phyloP scores from a whole-genome alignment of 148 eudicot species.

The Nepenthes mirabilis region DNA sequence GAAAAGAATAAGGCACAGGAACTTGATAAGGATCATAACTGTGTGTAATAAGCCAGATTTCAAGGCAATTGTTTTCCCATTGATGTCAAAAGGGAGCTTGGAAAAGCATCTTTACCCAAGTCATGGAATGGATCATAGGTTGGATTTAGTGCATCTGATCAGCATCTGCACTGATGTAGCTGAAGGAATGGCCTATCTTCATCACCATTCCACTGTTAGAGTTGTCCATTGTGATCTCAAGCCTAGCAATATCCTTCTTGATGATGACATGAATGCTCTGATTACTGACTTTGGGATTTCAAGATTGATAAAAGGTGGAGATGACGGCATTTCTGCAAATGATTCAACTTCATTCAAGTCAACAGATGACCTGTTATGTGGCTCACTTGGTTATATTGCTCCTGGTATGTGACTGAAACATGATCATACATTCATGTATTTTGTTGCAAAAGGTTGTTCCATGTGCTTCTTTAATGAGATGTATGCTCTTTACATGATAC shows the following conservation, averaged over 20 bases:
- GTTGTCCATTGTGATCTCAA: conserved; percentile 84
- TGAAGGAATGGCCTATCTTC: conserved; percentile 69
- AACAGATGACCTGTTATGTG: conserved; percentile 63
- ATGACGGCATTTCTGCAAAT: conserved; percentile 16
- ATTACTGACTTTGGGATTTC: conserved; percentile 78
- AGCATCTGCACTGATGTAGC: conserved; percentile 67
- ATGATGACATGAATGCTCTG: conserved; percentile 65
- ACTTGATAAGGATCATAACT: conserved; percentile 58
- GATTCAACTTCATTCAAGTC: conserved; percentile 36
- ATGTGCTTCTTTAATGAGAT: too few relatives aligned
- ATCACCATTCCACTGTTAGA: conserved; percentile 59
- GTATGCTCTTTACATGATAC: too few relatives aligned
- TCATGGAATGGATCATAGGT: conserved; percentile 19
- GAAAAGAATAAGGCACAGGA: conserved; percentile 53
- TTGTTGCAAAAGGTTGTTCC: too few relatives aligned
- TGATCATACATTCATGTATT: too few relatives aligned
- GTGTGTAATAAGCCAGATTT: conserved; percentile 61
- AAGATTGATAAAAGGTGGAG: conserved; percentile 35
- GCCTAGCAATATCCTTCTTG: conserved; percentile 83
- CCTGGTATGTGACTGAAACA: conserved; percentile 37
- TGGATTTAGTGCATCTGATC: conserved; percentile 54
- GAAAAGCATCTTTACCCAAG: conserved; percentile 57
- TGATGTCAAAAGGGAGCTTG: conserved; percentile 82
- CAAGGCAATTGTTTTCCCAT: conserved; percentile 63
- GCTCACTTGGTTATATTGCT: conserved; percentile 78